Percentiles rank a stretch among this genome's conserved stretches.
These are phyloP conservation scores for Sophora flavescens DNA, from an alignment of 306 rosid genomes.

Conservation along the genomic window DNA sequence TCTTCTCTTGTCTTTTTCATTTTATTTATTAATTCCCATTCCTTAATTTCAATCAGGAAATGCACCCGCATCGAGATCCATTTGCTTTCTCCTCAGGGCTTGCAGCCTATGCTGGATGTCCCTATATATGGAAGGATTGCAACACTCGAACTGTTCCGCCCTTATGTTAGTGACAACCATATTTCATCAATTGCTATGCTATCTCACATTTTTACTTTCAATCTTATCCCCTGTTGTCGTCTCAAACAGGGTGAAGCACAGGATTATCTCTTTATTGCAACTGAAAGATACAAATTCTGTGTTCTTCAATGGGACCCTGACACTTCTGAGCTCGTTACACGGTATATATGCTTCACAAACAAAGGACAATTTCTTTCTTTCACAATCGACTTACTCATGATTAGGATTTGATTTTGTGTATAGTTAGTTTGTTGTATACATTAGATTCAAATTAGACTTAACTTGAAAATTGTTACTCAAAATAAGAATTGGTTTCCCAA, in stretches of 20 bases:
- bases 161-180: constrained; percentile 68
- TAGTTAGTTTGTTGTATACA: neutral
- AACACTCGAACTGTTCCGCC: constrained; percentile 92
- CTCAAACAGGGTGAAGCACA: constrained; percentile 87
- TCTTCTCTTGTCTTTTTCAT: constrained; percentile 8
- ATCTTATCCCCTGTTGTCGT: neutral
- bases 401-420: neutral
- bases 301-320: constrained; percentile 98
- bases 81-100: constrained; percentile 87
- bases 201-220: neutral
- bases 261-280: constrained; percentile 90
- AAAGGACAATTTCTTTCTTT: neutral
- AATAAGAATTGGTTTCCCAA: neutral
- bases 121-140: constrained; percentile 98
- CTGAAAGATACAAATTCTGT: constrained; percentile 97
- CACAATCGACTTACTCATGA: neutral
- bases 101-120: constrained; percentile 92
- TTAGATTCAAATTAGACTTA: constrained; percentile 22
- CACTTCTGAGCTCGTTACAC: constrained; percentile 74
- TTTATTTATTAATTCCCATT: neutral
- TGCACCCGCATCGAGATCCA: constrained; percentile 97
- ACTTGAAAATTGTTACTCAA: constrained; percentile 4
- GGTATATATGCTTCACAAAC: constrained; percentile 41
- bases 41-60: constrained; percentile 65
- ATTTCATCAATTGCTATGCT: constrained; percentile 8